Base-by-base conservation (phyloP, 345 rosid genomes). In the Lumnitzera racemosa region DNA sequence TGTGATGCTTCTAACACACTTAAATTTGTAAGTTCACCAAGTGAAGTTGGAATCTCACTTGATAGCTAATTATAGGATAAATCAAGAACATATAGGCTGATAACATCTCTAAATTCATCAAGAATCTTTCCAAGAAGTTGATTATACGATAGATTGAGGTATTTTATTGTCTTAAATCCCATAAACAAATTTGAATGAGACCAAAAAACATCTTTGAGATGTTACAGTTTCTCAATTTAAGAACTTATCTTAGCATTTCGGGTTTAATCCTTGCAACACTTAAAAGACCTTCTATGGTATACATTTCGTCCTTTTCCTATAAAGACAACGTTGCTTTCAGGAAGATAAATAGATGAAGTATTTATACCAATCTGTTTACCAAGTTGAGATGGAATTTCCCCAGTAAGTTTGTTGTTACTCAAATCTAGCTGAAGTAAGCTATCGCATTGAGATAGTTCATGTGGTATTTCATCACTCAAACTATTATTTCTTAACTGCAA, bases 401-500 rank as follows among this genome's bases (percentile, higher is more conserved):
- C 0, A 20, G 96, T 89, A 53, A 89, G 86, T 47, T 80, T 84
- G 72, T 92, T 92, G 77, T 88, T 89, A 61, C 83, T 88, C 63
- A 92, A 75, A 66, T 92, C 96, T 51, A 92, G 64, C 98, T 96
- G 89, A 24, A 92, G 92, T 68, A 92, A 59, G 57, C 91, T 85
- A 64, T 84, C 87, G 76, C 98, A 92, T 25, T 81, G 87, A 13
- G 78, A 96, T 1, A 92, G 91, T 79, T 87, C 97, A 1, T 72
- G 47, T 14, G 98, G 98, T 56, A 92, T 87, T 65, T 85, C 84
- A 41, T 96, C 97, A 51, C 80, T 82, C 75, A 92, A 80, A 23
- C 91, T 89, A 65, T 92, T 92, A 67, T 92, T 92, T n/a, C 84
- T 96, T 14, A 92, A 91, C 65, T 92, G 98, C 62, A 92, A 74